These are phyloP conservation scores for Arthroderma uncinatum DNA, from an alignment of 2,329 filamentous ascomycete species.

Conservation along the genomic window DNA sequence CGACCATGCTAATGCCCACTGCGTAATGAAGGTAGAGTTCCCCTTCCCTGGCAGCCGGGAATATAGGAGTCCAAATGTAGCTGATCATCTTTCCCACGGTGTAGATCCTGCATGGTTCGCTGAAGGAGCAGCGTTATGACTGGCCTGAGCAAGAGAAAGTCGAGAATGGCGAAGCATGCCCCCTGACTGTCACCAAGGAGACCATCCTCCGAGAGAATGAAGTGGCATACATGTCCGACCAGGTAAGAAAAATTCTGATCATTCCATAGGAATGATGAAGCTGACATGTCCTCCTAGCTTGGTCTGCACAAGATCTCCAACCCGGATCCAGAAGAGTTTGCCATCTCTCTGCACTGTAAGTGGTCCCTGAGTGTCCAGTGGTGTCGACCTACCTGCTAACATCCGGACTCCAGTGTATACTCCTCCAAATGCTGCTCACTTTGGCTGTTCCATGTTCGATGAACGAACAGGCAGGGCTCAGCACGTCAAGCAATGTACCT, in stretches of 20 bases:
- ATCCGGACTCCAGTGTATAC: conserved; percentile 53
- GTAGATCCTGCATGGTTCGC: conserved; percentile 60
- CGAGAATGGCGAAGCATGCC: conserved; percentile 38
- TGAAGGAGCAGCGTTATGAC: conserved; percentile 71
- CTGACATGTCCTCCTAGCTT: conserved; percentile 39
- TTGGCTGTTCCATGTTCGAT: conserved; percentile 74
- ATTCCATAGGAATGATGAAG: neutral
- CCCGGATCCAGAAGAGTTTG: conserved; percentile 56
- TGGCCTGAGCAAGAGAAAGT: conserved; percentile 48
- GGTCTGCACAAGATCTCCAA: conserved; percentile 78
- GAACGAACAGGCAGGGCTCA: conserved; percentile 61
- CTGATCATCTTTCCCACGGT: conserved; percentile 2
- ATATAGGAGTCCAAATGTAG: neutral
- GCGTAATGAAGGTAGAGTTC: conserved; percentile 60
- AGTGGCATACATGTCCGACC: conserved; percentile 85
- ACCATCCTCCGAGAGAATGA: conserved; percentile 58
- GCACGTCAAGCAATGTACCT: conserved; percentile 59
- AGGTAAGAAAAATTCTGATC: conserved; percentile 24
- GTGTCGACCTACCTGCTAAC: neutral
- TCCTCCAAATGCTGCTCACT: conserved; percentile 74
- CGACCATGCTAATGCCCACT: conserved; percentile 80
- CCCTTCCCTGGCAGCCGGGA: neutral
- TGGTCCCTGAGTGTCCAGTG: conserved; percentile 10
- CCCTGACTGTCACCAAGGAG: conserved; percentile 55
- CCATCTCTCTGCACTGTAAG: conserved; percentile 69